Conservation (phyloP, 2,329 filamentous ascomycete species). For the Fusarium floridanum region DNA sequence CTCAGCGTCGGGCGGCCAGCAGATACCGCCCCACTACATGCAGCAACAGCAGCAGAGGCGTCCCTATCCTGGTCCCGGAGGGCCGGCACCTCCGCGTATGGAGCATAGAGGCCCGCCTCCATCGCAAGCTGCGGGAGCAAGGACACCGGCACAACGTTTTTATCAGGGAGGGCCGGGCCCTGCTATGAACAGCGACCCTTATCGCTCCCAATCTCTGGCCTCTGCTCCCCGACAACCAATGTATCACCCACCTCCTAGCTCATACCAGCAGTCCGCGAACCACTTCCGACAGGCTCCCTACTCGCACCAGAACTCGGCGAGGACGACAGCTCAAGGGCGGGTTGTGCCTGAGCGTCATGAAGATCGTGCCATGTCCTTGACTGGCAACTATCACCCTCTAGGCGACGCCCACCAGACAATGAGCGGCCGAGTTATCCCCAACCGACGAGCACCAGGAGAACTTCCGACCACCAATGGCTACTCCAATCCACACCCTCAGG, state of each 20-base stretch:
- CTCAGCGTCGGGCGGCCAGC: conserved; percentile 63
- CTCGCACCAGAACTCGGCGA: conserved; percentile 73
- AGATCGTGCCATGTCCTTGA: conserved; percentile 97
- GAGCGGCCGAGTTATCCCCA: conserved; percentile 92
- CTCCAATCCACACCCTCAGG: conserved; percentile 54
- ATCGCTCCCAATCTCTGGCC: conserved; percentile 93
- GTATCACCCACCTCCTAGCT: conserved; percentile 73
- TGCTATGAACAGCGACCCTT: conserved; percentile 85
- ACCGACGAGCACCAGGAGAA: conserved; percentile 65
- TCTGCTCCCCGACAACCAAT: conserved; percentile 79
- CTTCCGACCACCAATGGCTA: conserved; percentile 54
- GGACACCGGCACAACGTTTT: conserved; percentile 67
- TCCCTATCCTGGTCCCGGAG: conserved; percentile 59
- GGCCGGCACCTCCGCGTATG: conserved; percentile 72
- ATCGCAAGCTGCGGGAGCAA: conserved; percentile 54
- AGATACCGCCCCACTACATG: conserved; percentile 60
- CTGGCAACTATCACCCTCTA: conserved; percentile 75
- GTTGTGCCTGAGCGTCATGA: conserved; percentile 92
- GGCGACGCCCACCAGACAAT: conserved; percentile 92
- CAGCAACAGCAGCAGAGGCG: conserved; percentile 62
- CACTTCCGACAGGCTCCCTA: conserved; percentile 83
- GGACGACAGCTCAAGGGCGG: conserved; percentile 91
- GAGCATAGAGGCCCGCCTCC: conserved; percentile 69
- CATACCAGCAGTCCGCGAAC: conserved; percentile 75
- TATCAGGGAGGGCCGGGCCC: conserved; percentile 69